phyloP scores from a whole-genome alignment of 441 rosid species.

The Melastoma candidum region DNA sequence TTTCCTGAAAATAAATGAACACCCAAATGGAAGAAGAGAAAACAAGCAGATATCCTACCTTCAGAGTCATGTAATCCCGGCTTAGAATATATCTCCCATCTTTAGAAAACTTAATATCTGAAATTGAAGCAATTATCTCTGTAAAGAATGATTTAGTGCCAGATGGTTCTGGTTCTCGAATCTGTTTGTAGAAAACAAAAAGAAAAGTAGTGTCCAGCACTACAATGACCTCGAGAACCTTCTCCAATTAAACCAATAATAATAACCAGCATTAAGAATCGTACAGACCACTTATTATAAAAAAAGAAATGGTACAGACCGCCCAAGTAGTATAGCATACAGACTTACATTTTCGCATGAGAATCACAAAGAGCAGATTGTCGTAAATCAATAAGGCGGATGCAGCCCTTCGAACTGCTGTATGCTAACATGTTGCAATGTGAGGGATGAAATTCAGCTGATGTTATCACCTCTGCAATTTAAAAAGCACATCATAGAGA shows the following conservation, averaged over 20 bases:
- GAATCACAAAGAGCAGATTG: slow-evolving; percentile 64
- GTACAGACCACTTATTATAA: too few species aligned
- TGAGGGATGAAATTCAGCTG: slow-evolving; percentile 64
- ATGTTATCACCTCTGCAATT: slow-evolving; percentile 61
- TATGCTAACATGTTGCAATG: slow-evolving; percentile 62
- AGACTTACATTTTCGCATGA: slow-evolving; percentile 47
- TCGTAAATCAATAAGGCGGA: slow-evolving; percentile 58
- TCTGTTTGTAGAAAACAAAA: slow-evolving; percentile 21
- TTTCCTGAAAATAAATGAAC: background rate
- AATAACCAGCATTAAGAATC: too few species aligned
- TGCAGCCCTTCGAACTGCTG: slow-evolving; percentile 71
- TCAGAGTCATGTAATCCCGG: slow-evolving; percentile 62
- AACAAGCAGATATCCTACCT: slow-evolving; percentile 26
- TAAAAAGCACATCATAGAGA: too few species aligned
- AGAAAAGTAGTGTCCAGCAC: too few species aligned
- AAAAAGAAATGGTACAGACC: too few species aligned
- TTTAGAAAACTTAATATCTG: slow-evolving; percentile 53
- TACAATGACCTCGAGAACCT: too few species aligned
- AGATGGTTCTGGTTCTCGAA: slow-evolving; percentile 37
- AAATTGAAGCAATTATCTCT: slow-evolving; percentile 55
- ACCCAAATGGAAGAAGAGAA: background rate
- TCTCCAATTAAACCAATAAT: too few species aligned
- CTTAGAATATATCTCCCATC: slow-evolving; percentile 54
- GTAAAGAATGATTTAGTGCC: slow-evolving; percentile 56
- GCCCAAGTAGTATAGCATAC: too few species aligned